phyloP scores from a whole-genome alignment of 352 stramenopile genomes.

The Pythium biforme region DNA sequence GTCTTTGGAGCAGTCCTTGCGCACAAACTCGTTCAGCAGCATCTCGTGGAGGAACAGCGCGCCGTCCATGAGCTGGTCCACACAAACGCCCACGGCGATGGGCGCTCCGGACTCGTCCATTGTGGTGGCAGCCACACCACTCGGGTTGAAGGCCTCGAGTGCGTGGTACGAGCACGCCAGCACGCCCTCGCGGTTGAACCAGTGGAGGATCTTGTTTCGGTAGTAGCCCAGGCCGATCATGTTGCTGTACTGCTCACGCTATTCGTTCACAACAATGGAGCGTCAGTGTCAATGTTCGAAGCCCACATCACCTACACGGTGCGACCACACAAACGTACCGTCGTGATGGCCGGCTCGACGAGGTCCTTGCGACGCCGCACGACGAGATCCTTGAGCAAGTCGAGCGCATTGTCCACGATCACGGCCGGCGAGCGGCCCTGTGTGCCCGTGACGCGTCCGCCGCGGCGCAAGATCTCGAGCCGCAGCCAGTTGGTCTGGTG shows the following conservation, averaged over 20 bases:
- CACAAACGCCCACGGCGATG: slow-evolving; percentile 32
- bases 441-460: slow-evolving; percentile 66
- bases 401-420: slow-evolving; percentile 64
- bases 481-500: slow-evolving; percentile 75
- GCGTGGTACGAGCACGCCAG: slow-evolving; percentile 74
- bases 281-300: background rate
- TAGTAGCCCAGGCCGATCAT: slow-evolving; percentile 88
- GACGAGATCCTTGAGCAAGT: slow-evolving; percentile 69
- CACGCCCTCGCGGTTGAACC: slow-evolving; percentile 82
- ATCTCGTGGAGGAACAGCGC: slow-evolving; percentile 77
- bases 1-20: slow-evolving; percentile 56
- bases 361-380: slow-evolving; percentile 72
- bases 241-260: slow-evolving; percentile 82
- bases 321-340: slow-evolving; percentile 34
- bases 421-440: slow-evolving; percentile 65
- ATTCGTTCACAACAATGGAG: slow-evolving; percentile 9
- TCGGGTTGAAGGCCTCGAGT: slow-evolving; percentile 43
- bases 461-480: slow-evolving; percentile 63
- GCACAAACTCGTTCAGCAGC: slow-evolving; percentile 79
- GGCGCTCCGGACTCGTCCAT: background rate
- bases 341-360: slow-evolving; percentile 74
- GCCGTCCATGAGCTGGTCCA: slow-evolving; percentile 53
- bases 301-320: background rate
- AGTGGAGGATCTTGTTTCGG: slow-evolving; percentile 86
- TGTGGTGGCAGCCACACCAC: background rate